Percentiles rank a stretch among this genome's conserved stretches.
Evolutionary conservation across 2,329 filamentous ascomycete genomes (phyloP).

Genomic region (Pseudohalonectria lignicola): DNA sequence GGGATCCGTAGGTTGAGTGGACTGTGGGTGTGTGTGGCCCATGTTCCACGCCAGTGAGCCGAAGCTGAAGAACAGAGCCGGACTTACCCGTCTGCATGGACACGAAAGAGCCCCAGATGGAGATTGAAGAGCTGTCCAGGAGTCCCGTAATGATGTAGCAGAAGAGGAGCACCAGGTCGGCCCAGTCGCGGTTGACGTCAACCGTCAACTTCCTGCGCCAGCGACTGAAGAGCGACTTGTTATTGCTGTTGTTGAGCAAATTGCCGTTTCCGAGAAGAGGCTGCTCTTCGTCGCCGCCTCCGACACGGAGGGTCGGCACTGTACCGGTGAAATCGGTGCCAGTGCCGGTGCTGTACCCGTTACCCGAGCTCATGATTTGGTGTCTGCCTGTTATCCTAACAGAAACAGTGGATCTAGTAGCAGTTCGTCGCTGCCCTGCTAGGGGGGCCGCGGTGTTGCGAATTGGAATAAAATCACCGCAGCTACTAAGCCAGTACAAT

Average conservation of each 20-base stretch:
- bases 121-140: constrained; percentile 64
- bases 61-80: no score
- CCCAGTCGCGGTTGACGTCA: constrained; percentile 49
- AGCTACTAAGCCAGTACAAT: no score
- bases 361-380: background rate
- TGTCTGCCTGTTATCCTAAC: background rate
- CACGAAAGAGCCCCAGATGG: constrained; percentile 70
- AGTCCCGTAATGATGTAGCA: constrained; percentile 72
- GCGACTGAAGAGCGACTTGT: constrained; percentile 11
- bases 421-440: no score
- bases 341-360: background rate
- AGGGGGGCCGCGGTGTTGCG: no score
- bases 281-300: constrained; percentile 16
- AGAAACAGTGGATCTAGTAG: no score
- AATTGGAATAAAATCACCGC: no score
- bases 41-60: background rate
- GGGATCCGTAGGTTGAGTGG: no score
- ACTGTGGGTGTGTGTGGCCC: background rate
- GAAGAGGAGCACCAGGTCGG: constrained; percentile 56
- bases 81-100: constrained; percentile 70
- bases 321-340: background rate
- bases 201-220: constrained; percentile 22
- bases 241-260: constrained; percentile 3
- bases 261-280: constrained; percentile 18
- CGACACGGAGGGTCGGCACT: no score